phyloP scores from a whole-genome alignment of 108 stramenopile genomes.

The Bacterosira constricta region DNA sequence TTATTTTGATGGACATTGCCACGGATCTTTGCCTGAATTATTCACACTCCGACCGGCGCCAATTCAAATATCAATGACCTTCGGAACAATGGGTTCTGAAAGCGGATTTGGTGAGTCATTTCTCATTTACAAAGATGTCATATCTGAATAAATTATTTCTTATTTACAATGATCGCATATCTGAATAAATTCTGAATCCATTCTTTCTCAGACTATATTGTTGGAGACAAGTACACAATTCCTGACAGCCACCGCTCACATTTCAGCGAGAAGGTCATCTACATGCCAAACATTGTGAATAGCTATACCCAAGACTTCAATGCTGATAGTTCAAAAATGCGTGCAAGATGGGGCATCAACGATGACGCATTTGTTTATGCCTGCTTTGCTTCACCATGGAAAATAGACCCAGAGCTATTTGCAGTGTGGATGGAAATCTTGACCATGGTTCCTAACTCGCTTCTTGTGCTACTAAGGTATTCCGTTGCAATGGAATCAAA shows the following conservation, averaged over 20 bases:
- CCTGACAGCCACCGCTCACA: not conserved
- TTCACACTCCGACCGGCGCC: not conserved
- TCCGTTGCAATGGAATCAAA: conserved; percentile 1
- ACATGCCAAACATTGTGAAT: not conserved
- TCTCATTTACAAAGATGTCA: no score
- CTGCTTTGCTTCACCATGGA: not conserved
- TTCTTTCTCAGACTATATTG: no score
- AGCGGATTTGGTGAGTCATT: conserved; percentile 2
- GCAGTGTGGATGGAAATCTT: conserved; percentile 7
- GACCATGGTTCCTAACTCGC: not conserved
- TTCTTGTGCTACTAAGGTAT: not conserved
- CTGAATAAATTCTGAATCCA: no score
- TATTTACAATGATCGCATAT: no score
- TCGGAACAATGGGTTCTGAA: not conserved
- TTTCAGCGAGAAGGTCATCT: not conserved
- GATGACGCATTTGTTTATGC: conserved; percentile 12
- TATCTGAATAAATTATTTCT: no score
- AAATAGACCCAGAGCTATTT: conserved; percentile 4
- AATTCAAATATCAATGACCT: conserved; percentile 2
- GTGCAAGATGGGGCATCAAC: not conserved
- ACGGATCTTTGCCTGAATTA: not conserved
- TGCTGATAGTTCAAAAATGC: not conserved
- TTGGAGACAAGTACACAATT: not conserved
- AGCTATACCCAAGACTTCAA: not conserved
- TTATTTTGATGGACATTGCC: not conserved